Base-by-base conservation (phyloP, 2,329 filamentous ascomycete species). In the Pseudogymnoascus sp. region DNA sequence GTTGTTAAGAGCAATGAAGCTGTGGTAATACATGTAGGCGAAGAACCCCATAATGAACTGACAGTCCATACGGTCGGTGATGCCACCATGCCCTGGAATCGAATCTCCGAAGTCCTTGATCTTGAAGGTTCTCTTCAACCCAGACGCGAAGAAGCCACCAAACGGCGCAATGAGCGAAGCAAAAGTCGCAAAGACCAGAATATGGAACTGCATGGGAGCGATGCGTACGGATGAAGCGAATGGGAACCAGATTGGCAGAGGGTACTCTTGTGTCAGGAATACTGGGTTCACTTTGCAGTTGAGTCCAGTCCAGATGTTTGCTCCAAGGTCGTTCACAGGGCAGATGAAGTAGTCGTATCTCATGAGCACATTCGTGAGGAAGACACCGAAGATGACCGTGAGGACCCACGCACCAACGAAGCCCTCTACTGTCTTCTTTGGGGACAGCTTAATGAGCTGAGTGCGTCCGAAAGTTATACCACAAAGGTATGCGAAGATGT, bases 1-100 rank as follows among this genome's bases (percentile, higher is more conserved):
- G 75, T 93, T 91, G 80, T 96, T 86, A 5, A 91, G 82, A 3
- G 92, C 92, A 71, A 99, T 93, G 75, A 99, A 99, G 72, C 90
- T 94, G 75, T 97, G 92, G 78, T 95, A 99, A 78, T 99, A 99
- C 84, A 99, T 92, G 79, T 92, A 97, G 14, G 93, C 86, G 71
- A 99, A 97, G 77, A 96, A 94, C 7, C 94, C 94, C 94, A 99
- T 99, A 79, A 97, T 97, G 78, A 99, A 99, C 74, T 99, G 94
- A 75, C 94, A 99, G 74, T 99, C 94, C 93, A 99, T 97, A 65
- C 94, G 90, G 74, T 99, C 94, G 14, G 94, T 99, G 79, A 99
- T 97, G 69, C 94, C 94, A 65, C 94, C 94, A 71, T 99, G 94
- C 22, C 94, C 94, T 1, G 94, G 94, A 69, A 99, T 99, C 1